Base-by-base conservation (phyloP, 768 basidiomycete genomes). In the Heimioporus sp. region DNA sequence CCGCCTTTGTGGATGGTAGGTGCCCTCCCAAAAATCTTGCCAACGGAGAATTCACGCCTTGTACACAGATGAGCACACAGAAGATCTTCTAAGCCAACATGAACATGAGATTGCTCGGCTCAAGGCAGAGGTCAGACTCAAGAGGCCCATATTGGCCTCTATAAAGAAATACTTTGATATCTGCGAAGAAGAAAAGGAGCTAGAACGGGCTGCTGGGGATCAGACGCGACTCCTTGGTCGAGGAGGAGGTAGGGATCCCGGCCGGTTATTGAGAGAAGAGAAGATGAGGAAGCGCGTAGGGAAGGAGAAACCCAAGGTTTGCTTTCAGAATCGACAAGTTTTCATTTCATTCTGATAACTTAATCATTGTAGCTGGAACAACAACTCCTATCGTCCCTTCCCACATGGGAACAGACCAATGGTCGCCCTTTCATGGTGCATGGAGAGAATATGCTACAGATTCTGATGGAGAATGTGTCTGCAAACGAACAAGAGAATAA, bases 271-370 rank as follows among this genome's bases (percentile, higher is more conserved):
- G 47, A 80, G 92, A 53, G 96, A 99, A 70, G 96, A 98, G 75
- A 97, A 97, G 78, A 92, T 96, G 87, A 80, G 96, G 48, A 98
- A 98, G 68, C 78, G 95, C 28, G 93, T 99, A 13, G 79, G 78
- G 51, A 90, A 91, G 66, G 88, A 96, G 72, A 98, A 97, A 64
- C 96, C 96, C 24, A 81, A 89, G 65, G 96, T 97, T 65, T 72
- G 44, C 46, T 40, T 17, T 35, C 24, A 8, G 20, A 2, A 17
- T 10, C 24, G 2, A 20, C 7, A 0, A 13, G 20, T 13, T 21
- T 52, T 31, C 7, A 28, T 40, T 24, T 9, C 13, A 43, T 10
- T 43, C 34, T 49, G 45, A 47, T 34, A 21, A 28, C 39, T 45
- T 17, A 61, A 92, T 89, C 21, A 5, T 24, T 37, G 16, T 57